Conservation (phyloP, 1,284 basidiomycete species). For the Cutaneotrichosporon mucoides region DNA sequence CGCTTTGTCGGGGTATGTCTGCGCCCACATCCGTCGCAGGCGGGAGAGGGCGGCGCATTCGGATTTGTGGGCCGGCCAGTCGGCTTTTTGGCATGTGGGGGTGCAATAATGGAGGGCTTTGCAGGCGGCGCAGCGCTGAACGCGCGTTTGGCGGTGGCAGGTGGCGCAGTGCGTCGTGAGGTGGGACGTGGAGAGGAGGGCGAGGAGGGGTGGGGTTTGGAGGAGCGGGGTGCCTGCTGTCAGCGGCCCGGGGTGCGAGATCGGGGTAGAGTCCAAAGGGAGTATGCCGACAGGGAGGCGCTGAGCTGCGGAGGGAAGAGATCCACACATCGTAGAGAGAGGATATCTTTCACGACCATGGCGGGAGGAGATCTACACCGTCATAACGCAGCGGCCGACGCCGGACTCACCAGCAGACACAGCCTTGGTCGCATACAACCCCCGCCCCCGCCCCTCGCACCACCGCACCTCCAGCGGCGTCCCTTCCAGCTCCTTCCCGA, state of each 20-base stretch:
- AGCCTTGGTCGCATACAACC: too few species aligned
- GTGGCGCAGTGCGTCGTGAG: constrained; percentile 58
- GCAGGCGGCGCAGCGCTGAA: constrained; percentile 68
- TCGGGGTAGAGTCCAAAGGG: too few species aligned
- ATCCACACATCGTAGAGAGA: too few species aligned
- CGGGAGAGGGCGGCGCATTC: constrained; percentile 68
- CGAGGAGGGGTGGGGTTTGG: constrained; percentile 58
- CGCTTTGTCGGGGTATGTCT: constrained; percentile 14
- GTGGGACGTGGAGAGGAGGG: constrained; percentile 59
- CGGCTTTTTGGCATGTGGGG: constrained; percentile 63
- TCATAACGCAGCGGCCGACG: too few species aligned
- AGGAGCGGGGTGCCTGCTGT: constrained; percentile 60
- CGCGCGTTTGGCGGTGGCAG: constrained; percentile 12
- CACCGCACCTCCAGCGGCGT: too few species aligned
- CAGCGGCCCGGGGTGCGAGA: background rate
- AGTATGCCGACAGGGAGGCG: too few species aligned
- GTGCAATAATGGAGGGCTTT: constrained; percentile 68
- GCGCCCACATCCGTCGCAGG: constrained; percentile 21
- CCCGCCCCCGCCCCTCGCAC: too few species aligned
- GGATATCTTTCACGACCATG: too few species aligned
- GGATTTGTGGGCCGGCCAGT: constrained; percentile 70
- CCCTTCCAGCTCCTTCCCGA: background rate
- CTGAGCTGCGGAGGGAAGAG: too few species aligned
- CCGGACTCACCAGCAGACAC: too few species aligned
- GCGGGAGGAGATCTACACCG: too few species aligned